Percentiles rank a stretch among this genome's conserved stretches.
These are phyloP conservation scores for Gypsophila paniculata DNA, from an alignment of 179 eudicot genomes.

Conservation along the genomic window DNA sequence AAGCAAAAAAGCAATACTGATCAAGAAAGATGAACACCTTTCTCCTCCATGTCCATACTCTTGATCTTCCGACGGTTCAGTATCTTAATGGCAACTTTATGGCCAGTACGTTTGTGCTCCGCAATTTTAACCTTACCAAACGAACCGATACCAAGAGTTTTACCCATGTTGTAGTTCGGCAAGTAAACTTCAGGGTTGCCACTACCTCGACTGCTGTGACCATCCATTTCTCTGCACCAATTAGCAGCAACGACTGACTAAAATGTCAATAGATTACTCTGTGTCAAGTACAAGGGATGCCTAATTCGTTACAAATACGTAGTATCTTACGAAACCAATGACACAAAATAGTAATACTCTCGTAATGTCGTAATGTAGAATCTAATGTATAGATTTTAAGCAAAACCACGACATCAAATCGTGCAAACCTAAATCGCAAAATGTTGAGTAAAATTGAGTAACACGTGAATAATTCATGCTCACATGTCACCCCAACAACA, in stretches of 20 bases:
- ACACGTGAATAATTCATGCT: neutral
- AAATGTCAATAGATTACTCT: neutral
- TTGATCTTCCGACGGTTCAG: constrained; percentile 84
- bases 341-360: neutral
- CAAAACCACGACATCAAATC: neutral
- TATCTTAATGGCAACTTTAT: constrained; percentile 95
- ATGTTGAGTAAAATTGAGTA: neutral
- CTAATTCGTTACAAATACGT: neutral
- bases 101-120: constrained; percentile 77
- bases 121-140: constrained; percentile 97
- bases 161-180: constrained; percentile 84
- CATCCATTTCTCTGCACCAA: constrained; percentile 57
- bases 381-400: neutral
- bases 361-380: neutral
- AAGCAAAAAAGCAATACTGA: neutral
- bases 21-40: constrained; percentile 43
- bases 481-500: neutral
- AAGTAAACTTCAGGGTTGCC: constrained; percentile 48
- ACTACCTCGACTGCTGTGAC: constrained; percentile 52
- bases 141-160: constrained; percentile 96
- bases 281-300: neutral
- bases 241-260: neutral
- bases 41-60: constrained; percentile 93
- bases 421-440: neutral
- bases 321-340: too few species aligned